A percentile compares a stretch with the other conserved stretches of the same genome.
Evolutionary conservation across 2,329 filamentous ascomycete species (phyloP).

Genomic region (Leptoxyphium fumago): DNA sequence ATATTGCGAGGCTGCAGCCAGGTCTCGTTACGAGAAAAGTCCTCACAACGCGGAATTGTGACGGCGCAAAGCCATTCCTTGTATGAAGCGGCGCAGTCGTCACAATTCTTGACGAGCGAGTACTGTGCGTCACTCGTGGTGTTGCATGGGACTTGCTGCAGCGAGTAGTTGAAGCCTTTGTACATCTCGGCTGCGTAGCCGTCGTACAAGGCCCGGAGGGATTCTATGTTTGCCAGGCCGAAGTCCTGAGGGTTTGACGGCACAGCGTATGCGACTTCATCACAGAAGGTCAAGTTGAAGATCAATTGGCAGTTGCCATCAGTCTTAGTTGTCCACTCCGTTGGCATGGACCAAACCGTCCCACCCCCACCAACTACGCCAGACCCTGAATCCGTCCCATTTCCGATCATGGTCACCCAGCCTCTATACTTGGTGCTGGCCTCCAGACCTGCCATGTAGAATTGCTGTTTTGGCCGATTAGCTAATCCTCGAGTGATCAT

Average conservation of each 20-base stretch:
- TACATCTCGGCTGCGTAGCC: slow-evolving; percentile 54
- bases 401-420: slow-evolving; percentile 50
- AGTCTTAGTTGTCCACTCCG: slow-evolving; percentile 66
- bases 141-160: slow-evolving; percentile 77
- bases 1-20: slow-evolving; percentile 59
- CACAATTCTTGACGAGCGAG: slow-evolving; percentile 64
- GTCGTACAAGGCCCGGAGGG: slow-evolving; percentile 64
- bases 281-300: slow-evolving; percentile 77
- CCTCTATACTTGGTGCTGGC: slow-evolving; percentile 56
- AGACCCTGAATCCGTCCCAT: slow-evolving; percentile 38
- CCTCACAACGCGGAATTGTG: slow-evolving; percentile 80
- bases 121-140: slow-evolving; percentile 59
- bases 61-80: slow-evolving; percentile 93
- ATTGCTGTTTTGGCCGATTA: slow-evolving; percentile 68
- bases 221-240: slow-evolving; percentile 34
- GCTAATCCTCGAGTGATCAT: slow-evolving; percentile 56
- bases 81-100: slow-evolving; percentile 65
- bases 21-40: slow-evolving; percentile 47
- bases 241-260: slow-evolving; percentile 59
- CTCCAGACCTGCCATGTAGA: slow-evolving; percentile 66
- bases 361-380: slow-evolving; percentile 57
- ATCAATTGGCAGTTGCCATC: slow-evolving; percentile 75
- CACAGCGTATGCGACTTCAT: slow-evolving; percentile 78
- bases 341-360: slow-evolving; percentile 49
- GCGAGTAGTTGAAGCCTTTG: slow-evolving; percentile 61